Conservation (phyloP, 106 monocot species). For the Xerophyta viscosa region DNA sequence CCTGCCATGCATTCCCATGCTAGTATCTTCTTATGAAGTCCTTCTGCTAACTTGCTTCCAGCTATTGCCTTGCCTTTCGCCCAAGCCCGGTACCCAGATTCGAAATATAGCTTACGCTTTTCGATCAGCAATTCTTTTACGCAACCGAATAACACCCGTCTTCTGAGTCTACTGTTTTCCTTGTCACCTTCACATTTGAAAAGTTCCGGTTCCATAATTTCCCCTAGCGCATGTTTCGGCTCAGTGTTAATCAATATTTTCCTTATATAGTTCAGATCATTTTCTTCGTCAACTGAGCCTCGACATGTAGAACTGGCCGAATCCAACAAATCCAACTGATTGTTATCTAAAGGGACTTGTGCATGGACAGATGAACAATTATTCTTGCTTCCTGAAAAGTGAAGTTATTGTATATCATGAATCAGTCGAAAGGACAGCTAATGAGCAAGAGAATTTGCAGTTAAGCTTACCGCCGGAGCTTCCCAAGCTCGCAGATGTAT, state of each 20-base stretch:
- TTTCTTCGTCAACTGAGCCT: conserved; percentile 4
- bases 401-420: too few species aligned
- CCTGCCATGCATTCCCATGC: conserved; percentile 52
- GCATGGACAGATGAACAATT: conserved; percentile 32
- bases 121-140: conserved; percentile 49
- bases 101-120: conserved; percentile 44
- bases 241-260: conserved; percentile 26
- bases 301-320: conserved; percentile 27
- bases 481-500: conserved; percentile 36
- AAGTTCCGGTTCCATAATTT: too few species aligned
- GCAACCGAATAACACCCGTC: conserved; percentile 70
- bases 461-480: conserved; percentile 30
- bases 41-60: conserved; percentile 26
- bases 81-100: conserved; percentile 52
- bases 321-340: conserved; percentile 28
- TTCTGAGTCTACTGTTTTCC: conserved; percentile 25
- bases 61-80: conserved; percentile 32
- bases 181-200: conserved; percentile 12
- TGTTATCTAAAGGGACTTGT: conserved; percentile 12
- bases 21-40: conserved; percentile 49
- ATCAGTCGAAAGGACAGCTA: neutral
- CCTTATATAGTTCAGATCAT: conserved; percentile 31
- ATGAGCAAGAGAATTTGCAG: neutral
- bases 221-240: too few species aligned
- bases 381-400: conserved; percentile 29